Percentiles rank a stretch among this genome's conserved stretches.
phyloP scores from a whole-genome alignment of 352 stramenopile species.

The Pythium folliculosum region DNA sequence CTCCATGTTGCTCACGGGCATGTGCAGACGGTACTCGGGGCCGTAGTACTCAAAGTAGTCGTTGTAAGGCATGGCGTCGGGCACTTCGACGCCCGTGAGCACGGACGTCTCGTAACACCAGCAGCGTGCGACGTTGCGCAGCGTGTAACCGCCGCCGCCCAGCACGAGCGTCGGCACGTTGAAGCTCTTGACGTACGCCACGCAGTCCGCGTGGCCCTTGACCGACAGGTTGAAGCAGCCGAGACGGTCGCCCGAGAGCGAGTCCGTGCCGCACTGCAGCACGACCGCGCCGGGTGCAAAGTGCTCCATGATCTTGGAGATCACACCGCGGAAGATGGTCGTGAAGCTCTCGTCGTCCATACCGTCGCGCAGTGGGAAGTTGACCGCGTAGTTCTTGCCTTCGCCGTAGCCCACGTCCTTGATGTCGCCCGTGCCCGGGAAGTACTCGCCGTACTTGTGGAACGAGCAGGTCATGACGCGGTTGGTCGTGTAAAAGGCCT shows the following conservation, averaged over 20 bases:
- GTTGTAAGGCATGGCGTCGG: constrained; percentile 98
- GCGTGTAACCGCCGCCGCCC: constrained; percentile 97
- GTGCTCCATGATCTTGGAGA: constrained; percentile 97
- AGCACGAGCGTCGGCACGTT: constrained; percentile 96
- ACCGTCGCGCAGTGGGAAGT: constrained; percentile 97
- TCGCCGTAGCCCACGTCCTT: constrained; percentile 86
- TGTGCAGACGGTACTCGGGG: constrained; percentile 97
- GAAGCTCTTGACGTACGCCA: constrained; percentile 96
- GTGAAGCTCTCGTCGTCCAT: constrained; percentile 98
- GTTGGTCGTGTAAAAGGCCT: constrained; percentile 99
- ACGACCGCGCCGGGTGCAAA: constrained; percentile 96
- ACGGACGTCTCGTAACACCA: constrained; percentile 97
- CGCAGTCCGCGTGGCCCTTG: constrained; percentile 96
- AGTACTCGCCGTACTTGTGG: constrained; percentile 99
- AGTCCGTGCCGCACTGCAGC: constrained; percentile 98
- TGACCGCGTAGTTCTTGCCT: constrained; percentile 98
- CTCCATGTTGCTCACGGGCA: constrained; percentile 96
- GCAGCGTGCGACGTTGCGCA: constrained; percentile 95
- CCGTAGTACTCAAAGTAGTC: constrained; percentile 99
- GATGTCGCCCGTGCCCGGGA: constrained; percentile 94
- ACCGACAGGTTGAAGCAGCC: constrained; percentile 99
- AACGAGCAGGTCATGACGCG: constrained; percentile 98
- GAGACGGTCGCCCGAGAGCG: constrained; percentile 96
- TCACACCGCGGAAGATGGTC: constrained; percentile 89
- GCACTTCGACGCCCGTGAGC: constrained; percentile 90